These are phyloP conservation scores for Hypsizygus marmoreus DNA, from an alignment of 768 basidiomycete species.

Conservation along the genomic window DNA sequence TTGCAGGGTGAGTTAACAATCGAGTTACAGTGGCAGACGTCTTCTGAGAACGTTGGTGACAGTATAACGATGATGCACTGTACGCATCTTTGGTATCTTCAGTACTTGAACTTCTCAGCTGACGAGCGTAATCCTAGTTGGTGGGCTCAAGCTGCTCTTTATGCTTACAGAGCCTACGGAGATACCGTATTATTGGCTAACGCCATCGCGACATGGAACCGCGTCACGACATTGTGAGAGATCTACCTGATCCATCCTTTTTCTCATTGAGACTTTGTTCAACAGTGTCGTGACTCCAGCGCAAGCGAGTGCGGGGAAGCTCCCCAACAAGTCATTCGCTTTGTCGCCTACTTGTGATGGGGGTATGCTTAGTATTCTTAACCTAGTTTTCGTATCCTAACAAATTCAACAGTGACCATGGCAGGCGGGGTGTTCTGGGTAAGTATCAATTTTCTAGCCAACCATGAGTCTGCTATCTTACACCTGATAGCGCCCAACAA, in stretches of 20 bases:
- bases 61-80: conserved; percentile 55
- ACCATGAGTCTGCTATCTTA: background rate
- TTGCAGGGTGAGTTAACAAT: too few relatives aligned
- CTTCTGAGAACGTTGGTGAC: background rate
- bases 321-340: conserved; percentile 42
- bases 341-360: conserved; percentile 46
- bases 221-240: conserved; percentile 46
- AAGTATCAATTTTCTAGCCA: conserved; percentile 4
- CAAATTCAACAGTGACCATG: conserved; percentile 40
- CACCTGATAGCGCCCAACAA: conserved; percentile 40
- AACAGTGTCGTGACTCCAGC: conserved; percentile 44
- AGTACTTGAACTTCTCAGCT: background rate
- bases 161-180: conserved; percentile 50
- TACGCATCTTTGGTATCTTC: conserved; percentile 20
- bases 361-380: conserved; percentile 28
- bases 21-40: too few relatives aligned
- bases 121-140: conserved; percentile 40
- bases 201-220: conserved; percentile 50
- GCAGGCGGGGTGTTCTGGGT: conserved; percentile 61
- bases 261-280: background rate
- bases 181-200: conserved; percentile 42
- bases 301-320: conserved; percentile 36
- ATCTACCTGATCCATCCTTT: background rate
- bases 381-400: background rate
- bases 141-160: conserved; percentile 57